Percentiles rank a stretch among this genome's conserved stretches.
Evolutionary conservation across 176 grass and related monocot genomes (phyloP).

Genomic region (Carex myosuroides): DNA sequence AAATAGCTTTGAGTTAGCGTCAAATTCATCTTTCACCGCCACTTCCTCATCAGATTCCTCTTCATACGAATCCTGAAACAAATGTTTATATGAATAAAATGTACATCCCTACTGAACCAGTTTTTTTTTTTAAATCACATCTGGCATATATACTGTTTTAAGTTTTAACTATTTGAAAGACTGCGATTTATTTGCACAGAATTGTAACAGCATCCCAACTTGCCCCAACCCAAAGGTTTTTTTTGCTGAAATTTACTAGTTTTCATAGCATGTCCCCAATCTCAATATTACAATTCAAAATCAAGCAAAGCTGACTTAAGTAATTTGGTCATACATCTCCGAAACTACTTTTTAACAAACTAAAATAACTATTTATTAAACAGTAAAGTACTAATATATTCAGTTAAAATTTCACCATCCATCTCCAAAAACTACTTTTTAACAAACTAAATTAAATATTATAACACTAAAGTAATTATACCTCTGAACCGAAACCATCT

Average conservation of each 20-base stretch:
- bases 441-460: not conserved
- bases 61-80: slow-evolving; percentile 16
- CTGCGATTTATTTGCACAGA: not conserved
- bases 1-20: slow-evolving; percentile 62
- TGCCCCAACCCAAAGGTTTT: not conserved
- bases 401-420: not conserved
- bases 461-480: not conserved
- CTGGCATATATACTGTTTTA: not conserved
- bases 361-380: not conserved
- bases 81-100: not conserved
- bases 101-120: not conserved
- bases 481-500: not conserved
- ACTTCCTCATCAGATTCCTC: not conserved
- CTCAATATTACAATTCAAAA: not conserved
- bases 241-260: not conserved
- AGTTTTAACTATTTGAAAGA: not conserved
- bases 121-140: not conserved
- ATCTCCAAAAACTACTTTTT: not conserved
- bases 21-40: slow-evolving; percentile 22
- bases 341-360: not conserved
- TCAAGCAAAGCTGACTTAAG: not conserved
- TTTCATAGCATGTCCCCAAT: not conserved
- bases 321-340: not conserved
- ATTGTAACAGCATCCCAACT: not conserved
- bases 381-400: not conserved